Evolutionary conservation across 2,329 filamentous ascomycete species (phyloP), one percentile per base, ranked within the genome.

Genomic region (Lasiodiplodia hormozganensis): DNA sequence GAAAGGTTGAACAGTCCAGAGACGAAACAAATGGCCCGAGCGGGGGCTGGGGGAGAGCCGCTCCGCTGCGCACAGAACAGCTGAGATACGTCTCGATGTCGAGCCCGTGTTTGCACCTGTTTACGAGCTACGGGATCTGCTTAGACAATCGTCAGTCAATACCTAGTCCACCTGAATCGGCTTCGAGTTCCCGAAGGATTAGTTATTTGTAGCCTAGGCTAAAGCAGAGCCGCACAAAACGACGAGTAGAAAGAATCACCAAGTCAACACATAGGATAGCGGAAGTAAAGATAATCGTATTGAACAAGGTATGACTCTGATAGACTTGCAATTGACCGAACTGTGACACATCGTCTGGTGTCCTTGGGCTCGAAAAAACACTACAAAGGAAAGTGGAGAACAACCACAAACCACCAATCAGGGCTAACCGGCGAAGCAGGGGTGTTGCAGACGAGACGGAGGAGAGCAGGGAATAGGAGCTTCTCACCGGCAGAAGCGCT

Each of bases 301-400:
- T 62, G 58, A n/a, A 10, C n/a, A 18, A 52, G 14, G 18, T 52
- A 40, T 64, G 47, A 64, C 60, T 52, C 40, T 36, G 12, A 34
- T 36, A 31, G 31, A 64, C 38, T n/a, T 52, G 21, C 18, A 6
- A 38, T 38, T 12, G 16, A 14, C 12, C 8, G 12, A 52, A 18
- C 25, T 25, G 34, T 62, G 58, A 51, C 40, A 51, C 58, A 49
- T 62, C 34, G 11, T 34, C 16, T 12, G 23, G 40, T 34, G 28
- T 2, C 21, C 21, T 36, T 40, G 18, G 23, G 10, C 10, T 40
- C 23, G n/a, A 60, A 11, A 21, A 38, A 14, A 38, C 10, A 11
- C n/a, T 38, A 18, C 8, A 57, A 4, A 38, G 21, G 31, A 31
- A 18, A 31, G n/a, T 5, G 34, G 11, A 38, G 56, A 4, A 25